Evolutionary conservation across 192 early-diverging fungal genomes (phyloP), one percentile per base, ranked within the genome.

Genomic region (Kappamyces sp.): DNA sequence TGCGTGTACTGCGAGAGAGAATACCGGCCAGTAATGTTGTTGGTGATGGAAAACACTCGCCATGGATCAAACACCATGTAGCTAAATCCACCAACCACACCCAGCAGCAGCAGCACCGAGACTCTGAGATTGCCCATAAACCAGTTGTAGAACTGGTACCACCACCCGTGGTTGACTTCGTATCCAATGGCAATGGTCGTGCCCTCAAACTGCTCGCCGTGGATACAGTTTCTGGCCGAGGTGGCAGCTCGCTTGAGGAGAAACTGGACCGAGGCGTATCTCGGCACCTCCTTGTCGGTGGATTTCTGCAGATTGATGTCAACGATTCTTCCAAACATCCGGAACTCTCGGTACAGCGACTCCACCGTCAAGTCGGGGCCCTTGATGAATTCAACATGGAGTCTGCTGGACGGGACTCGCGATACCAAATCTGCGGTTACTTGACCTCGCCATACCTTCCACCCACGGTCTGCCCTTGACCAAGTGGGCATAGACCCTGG

Each of bases 31-130:
- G 88, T 92, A 45, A 90, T 72, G 66, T 87, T 86, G 65, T 92
- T 88, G 30, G 79, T 85, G 60, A 94, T 88, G 61, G 85, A 91
- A 66, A 93, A 96, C 47, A 88, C 76, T 15, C 95, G 86, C 48
- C 93, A 76, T 2, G 95, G 93, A 59, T 95, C 95, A 69, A 98
- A 98, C 1, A 91, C 70, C 14, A 85, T 78, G 68, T 91, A 93
- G 4, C 87, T 82, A 11, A 92, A 65, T 7, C 77, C 84, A 0
- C 91, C 90, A 12, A 90, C 70, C 32, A 87, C 46, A 9, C 78
- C 92, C 2, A 91, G 83, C 2, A 88, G 71, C 15, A 96, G 49
- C 22, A 91, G 91, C 7, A 94, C 74, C 49, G 62, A 53, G 12
- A 48, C 38, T n/a, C 52, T 2, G 9, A 59, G 14, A 15, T 57